Evolutionary conservation across 148 eudicot species (phyloP).

Genomic region (Rhododendron henanense): DNA sequence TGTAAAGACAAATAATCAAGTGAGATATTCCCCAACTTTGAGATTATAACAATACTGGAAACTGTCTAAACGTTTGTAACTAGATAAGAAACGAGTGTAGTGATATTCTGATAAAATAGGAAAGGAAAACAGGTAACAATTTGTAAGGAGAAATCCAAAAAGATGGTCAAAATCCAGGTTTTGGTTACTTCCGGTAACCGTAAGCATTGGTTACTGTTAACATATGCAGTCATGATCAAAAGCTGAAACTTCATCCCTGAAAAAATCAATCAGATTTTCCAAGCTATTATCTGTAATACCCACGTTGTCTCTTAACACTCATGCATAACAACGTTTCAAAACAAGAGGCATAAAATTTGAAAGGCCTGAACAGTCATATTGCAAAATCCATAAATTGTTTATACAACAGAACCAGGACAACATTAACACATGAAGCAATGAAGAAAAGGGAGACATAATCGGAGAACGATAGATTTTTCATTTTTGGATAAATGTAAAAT

Average conservation of each 20-base stretch:
- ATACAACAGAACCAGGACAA: neutral
- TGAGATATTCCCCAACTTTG: neutral
- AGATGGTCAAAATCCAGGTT: neutral
- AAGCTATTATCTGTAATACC: conserved; percentile 38
- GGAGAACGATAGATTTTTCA: neutral
- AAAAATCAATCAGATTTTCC: conserved; percentile 50
- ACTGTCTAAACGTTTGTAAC: neutral
- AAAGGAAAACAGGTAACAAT: neutral
- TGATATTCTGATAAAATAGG: neutral
- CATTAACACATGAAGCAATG: neutral
- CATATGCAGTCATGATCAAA: conserved; percentile 19
- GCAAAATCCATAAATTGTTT: neutral
- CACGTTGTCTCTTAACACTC: conserved; percentile 48
- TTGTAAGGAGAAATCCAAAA: neutral
- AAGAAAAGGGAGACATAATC: neutral
- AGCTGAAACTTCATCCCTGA: conserved; percentile 50
- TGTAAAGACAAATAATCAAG: neutral
- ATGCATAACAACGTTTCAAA: conserved; percentile 34
- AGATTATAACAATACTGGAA: neutral
- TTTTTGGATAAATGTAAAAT: neutral
- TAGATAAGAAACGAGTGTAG: neutral
- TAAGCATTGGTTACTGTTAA: too few species aligned
- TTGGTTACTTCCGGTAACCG: neutral
- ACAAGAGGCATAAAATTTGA: neutral
- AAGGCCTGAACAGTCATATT: neutral